phyloP scores from a whole-genome alignment of 2,329 filamentous ascomycete species.

The Clarireedia paspali region DNA sequence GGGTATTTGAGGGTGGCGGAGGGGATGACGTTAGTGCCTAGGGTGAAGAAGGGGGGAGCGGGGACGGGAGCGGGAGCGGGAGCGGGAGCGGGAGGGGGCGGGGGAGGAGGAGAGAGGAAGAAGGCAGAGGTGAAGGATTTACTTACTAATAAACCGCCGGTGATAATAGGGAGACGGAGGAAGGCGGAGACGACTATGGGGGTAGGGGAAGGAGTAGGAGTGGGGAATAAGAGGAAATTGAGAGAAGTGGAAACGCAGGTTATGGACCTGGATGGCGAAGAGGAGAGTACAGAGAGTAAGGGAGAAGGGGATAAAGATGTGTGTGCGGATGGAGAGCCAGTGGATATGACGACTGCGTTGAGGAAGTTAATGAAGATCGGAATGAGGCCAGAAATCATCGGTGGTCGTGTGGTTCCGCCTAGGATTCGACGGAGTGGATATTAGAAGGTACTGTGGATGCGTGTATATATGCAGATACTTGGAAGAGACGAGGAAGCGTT shows the following conservation, averaged over 20 bases:
- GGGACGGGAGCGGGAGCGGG: not conserved
- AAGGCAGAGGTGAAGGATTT: not conserved
- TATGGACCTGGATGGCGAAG: not conserved
- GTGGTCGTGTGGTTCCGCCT: constrained; percentile 1
- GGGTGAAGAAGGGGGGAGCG: not conserved
- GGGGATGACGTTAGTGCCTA: not conserved
- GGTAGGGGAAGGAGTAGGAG: not conserved
- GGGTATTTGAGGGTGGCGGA: not conserved
- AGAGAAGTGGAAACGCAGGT: not conserved
- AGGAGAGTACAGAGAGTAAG: not conserved
- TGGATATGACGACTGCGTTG: not conserved
- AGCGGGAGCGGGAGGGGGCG: not conserved
- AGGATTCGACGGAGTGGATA: not conserved
- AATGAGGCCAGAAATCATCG: not conserved
- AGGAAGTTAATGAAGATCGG: not conserved
- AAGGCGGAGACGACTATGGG: not conserved
- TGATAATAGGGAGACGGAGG: not conserved
- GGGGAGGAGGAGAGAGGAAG: not conserved
- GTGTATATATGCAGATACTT: not conserved
- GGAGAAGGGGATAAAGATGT: not conserved
- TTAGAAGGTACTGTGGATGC: not conserved
- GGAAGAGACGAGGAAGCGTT: too few relatives aligned
- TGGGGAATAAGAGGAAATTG: not conserved
- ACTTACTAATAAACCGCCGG: not conserved
- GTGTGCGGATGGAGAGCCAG: not conserved